These are phyloP conservation scores for Sphenostylis stenocarpa DNA, from an alignment of 306 rosid genomes.

Conservation along the genomic window DNA sequence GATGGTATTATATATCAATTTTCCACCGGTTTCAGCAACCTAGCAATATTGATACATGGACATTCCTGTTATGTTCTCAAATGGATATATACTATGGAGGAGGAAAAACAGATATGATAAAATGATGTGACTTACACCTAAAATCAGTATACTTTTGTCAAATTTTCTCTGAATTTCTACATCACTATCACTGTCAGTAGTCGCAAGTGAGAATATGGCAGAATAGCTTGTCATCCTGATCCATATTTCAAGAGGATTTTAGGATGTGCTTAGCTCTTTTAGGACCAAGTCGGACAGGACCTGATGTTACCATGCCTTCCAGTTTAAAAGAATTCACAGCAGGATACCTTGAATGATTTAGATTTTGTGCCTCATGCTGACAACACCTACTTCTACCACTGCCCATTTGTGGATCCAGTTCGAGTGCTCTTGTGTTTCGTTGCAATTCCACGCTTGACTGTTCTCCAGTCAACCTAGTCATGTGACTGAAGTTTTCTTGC, in stretches of 20 bases:
- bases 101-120: constrained; percentile 23
- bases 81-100: constrained; percentile 33
- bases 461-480: constrained; percentile 39
- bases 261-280: constrained; percentile 77
- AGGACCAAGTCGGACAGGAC: constrained; percentile 74
- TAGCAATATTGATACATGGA: constrained; percentile 39
- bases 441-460: constrained; percentile 40
- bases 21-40: constrained; percentile 48
- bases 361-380: constrained; percentile 39
- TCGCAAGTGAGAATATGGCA: constrained; percentile 51
- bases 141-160: constrained; percentile 69
- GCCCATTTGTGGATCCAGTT: constrained; percentile 42
- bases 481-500: constrained; percentile 44
- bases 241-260: constrained; percentile 62
- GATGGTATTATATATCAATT: constrained; percentile 35
- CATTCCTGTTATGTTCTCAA: constrained; percentile 36
- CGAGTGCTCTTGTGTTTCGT: constrained; percentile 31
- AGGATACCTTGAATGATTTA: constrained; percentile 38
- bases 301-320: constrained; percentile 51
- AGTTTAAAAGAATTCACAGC: constrained; percentile 42
- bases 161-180: constrained; percentile 56
- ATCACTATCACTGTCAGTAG: constrained; percentile 50
- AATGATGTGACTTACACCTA: constrained; percentile 51
- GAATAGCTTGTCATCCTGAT: constrained; percentile 49
- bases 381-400: constrained; percentile 40